Evolutionary conservation across 176 grass and related monocot genomes (phyloP), one percentile per base, ranked within the genome.

Genomic region (Elaeis guineensis): DNA sequence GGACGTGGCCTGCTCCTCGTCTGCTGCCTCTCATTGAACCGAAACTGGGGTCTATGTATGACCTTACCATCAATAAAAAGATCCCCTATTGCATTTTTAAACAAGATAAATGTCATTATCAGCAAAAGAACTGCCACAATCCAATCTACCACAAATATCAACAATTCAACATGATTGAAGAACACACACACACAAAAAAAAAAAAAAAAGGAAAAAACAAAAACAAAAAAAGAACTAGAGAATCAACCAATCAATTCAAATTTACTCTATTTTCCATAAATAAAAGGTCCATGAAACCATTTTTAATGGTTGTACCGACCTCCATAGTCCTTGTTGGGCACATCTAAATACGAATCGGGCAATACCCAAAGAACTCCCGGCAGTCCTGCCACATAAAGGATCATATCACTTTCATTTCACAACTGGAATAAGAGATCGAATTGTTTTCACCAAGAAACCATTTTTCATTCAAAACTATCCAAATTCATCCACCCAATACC

Each of bases 331-430:
- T 97, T 88, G 80, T 97, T 97, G 21, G 92, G 84, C 57, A 97
- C 92, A 85, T 97, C 92, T 68, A 97, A 71, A 62, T 97, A 97
- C 2, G 92, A 97, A 85, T 97, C 92, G 57, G 92, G 92, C 62
- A 97, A 82, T 61, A 97, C 92, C 92, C 92, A 97, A 63, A 97
- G 92, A 78, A 97, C 92, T 77, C 92, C 86, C 1, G 92, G 87
- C 69, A 97, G 82, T 75, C 80, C 87, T 97, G 65, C 48, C 35
- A 44, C 8, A 44, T 12, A 44, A 44, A 12, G 0, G 11, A 44
- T 44, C 35, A 44, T 44, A 12, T 44, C 35, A 44, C 35, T 44
- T 44, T 3, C 35, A 44, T 14, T 44, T 12, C 35, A 44, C 35
- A 9, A 44, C 8, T 14, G 11, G 14, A 12, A 44, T 44, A 44